These are phyloP conservation scores for Fomitopsis palustris DNA, from an alignment of 1,284 basidiomycete species.

Conservation along the genomic window DNA sequence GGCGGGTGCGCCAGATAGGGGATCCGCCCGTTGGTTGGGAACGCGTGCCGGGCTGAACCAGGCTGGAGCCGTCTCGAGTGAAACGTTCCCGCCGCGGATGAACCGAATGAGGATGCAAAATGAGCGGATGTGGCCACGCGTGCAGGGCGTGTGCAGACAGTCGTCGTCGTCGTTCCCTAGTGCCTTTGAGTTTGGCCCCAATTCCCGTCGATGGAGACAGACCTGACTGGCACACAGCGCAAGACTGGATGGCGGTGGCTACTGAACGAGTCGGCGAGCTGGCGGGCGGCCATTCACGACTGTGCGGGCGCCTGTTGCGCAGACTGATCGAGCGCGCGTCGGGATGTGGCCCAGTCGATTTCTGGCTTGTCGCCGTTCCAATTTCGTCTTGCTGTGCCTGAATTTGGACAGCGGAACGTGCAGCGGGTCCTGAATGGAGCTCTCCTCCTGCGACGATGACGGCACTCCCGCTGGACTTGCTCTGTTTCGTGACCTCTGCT, in stretches of 20 bases:
- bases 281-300: background rate
- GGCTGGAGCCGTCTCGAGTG: conserved; percentile 1
- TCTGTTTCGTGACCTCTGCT: background rate
- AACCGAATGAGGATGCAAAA: background rate
- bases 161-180: background rate
- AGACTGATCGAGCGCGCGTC: background rate
- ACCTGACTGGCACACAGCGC: background rate
- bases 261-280: too few relatives aligned
- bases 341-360: background rate
- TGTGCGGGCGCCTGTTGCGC: background rate
- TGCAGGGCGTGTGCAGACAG: background rate
- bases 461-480: background rate
- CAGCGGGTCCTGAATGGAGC: background rate
- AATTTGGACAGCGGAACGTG: background rate
- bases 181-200: background rate
- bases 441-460: background rate
- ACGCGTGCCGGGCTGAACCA: background rate
- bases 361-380: background rate
- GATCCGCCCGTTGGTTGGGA: background rate
- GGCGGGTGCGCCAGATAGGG: background rate
- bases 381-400: background rate
- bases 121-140: background rate
- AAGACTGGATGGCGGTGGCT: too few relatives aligned
- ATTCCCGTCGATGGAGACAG: too few relatives aligned
- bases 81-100: conserved; percentile 1